Base-by-base conservation (phyloP, 257 asterid species). In the Lantana camara region DNA sequence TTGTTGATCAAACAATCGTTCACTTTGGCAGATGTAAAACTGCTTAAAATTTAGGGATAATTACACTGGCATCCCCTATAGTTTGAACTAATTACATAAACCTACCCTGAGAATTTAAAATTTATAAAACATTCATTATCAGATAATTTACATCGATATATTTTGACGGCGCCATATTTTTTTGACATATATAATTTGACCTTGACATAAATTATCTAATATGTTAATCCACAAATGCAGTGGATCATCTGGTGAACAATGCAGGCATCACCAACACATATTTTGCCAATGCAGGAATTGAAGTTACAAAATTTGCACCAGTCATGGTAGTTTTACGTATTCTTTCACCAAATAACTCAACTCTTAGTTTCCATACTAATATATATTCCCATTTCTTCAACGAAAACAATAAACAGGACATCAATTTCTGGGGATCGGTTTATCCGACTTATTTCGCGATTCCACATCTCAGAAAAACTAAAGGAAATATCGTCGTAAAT, bases 191-290 rank as follows among this genome's bases (percentile, higher is more conserved):
- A n/a, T n/a, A n/a, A n/a, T n/a, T n/a, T n/a, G n/a, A n/a, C n/a
- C n/a, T n/a, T n/a, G n/a, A n/a, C n/a, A n/a, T n/a, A n/a, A n/a
- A n/a, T n/a, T n/a, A n/a, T n/a, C n/a, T n/a, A n/a, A n/a, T n/a
- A n/a, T n/a, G n/a, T n/a, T 7, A 1, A 2, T 63, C n/a, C 40
- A 60, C 27, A 13, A 46, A 30, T 73, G 54, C 57, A 52, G 59
- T 52, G 59, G 59, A 52, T 42, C 60, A 70, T 61, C 64, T 69
- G 37, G 64, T 61, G 60, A 69, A 69, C 29, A 60, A 51, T 41
- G 75, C 75, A 4, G 75, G 75, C 29, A 41, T 61, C 12, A 17
- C 32, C 41, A 19, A 22, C 7, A 17, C 14, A 8, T 69, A 65
- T 46, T 47, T 29, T 13, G 44, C 60, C 14, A 34, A 69, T 15